phyloP scores from a whole-genome alignment of 2,329 filamentous ascomycete genomes.

The Beauveria pseudobassiana region DNA sequence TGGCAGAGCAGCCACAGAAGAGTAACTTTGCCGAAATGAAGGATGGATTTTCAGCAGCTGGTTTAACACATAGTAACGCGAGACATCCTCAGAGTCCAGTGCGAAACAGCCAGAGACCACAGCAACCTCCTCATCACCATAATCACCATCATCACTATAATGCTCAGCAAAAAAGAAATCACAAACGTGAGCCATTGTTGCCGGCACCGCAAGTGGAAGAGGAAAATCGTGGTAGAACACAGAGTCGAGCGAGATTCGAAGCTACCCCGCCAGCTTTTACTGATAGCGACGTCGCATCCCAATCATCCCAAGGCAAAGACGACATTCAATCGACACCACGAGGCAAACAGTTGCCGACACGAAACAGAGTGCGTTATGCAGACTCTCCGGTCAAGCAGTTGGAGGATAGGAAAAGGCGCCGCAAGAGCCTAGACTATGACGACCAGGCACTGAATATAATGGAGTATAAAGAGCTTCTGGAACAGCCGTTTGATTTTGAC shows the following conservation, averaged over 20 bases:
- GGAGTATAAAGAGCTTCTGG: slow-evolving; percentile 42
- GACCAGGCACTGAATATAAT: slow-evolving; percentile 47
- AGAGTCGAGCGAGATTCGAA: slow-evolving; percentile 9
- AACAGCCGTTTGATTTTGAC: slow-evolving; percentile 50
- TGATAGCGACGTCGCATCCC: slow-evolving; percentile 2
- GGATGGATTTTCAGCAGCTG: slow-evolving; percentile 9
- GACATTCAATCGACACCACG: slow-evolving; percentile 15
- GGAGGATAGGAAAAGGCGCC: slow-evolving; percentile 33
- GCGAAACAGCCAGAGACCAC: slow-evolving; percentile 4
- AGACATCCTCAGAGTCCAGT: background rate
- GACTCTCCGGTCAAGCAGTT: slow-evolving; percentile 13
- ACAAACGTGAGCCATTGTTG: background rate
- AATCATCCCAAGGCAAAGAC: slow-evolving; percentile 9
- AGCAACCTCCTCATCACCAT: background rate
- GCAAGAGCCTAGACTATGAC: slow-evolving; percentile 46
- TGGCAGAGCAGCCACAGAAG: background rate
- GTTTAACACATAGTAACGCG: background rate
- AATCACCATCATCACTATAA: background rate
- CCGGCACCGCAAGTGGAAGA: background rate
- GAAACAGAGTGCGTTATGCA: slow-evolving; percentile 19
- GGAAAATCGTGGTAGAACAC: background rate
- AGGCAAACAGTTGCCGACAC: slow-evolving; percentile 15
- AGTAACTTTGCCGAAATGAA: slow-evolving; percentile 1
- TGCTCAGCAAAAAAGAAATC: background rate
- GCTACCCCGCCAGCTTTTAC: slow-evolving; percentile 4